Evolutionary conservation across 2,329 filamentous ascomycete genomes (phyloP).

Genomic region (Phaeosphaeria sp.): DNA sequence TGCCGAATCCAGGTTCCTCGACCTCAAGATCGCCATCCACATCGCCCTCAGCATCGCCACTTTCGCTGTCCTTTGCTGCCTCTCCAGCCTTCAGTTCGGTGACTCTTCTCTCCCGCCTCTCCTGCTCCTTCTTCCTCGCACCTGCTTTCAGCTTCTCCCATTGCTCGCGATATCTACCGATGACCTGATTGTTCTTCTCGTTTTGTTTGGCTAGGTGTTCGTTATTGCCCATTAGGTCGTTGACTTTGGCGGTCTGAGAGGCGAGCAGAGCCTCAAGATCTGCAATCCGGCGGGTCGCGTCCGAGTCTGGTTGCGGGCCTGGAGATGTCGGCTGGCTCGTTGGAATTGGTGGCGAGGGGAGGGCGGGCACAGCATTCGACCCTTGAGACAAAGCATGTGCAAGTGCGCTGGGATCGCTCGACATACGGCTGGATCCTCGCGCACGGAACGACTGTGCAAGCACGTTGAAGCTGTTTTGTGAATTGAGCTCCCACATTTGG

Average conservation of each 20-base stretch:
- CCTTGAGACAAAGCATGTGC: slow-evolving; percentile 36
- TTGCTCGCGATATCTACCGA: slow-evolving; percentile 65
- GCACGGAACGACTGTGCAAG: slow-evolving; percentile 77
- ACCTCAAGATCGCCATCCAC: slow-evolving; percentile 15
- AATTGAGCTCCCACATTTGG: slow-evolving; percentile 91
- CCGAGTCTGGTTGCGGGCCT: slow-evolving; percentile 11
- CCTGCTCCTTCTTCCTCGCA: slow-evolving; percentile 52
- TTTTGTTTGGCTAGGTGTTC: slow-evolving; percentile 68
- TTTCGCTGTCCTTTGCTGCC: slow-evolving; percentile 23
- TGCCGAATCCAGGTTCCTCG: slow-evolving; percentile 38
- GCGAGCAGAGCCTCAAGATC: slow-evolving; percentile 38
- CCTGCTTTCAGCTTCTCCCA: slow-evolving; percentile 75
- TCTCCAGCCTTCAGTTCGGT: slow-evolving; percentile 19
- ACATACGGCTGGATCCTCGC: slow-evolving; percentile 22
- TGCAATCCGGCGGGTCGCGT: slow-evolving; percentile 26
- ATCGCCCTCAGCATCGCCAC: slow-evolving; percentile 16
- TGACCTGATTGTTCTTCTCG: slow-evolving; percentile 62
- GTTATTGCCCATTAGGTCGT: slow-evolving; percentile 64
- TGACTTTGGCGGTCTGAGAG: slow-evolving; percentile 29
- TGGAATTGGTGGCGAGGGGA: slow-evolving; percentile 24
- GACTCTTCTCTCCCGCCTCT: slow-evolving; percentile 30
- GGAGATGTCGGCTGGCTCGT: slow-evolving; percentile 10
- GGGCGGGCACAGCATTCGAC: slow-evolving; percentile 24
- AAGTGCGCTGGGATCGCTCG: slow-evolving; percentile 34
- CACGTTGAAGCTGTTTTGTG: slow-evolving; percentile 84